Evolutionary conservation across 2,329 filamentous ascomycete species (phyloP).

Genomic region (Trichoderma harzianum): DNA sequence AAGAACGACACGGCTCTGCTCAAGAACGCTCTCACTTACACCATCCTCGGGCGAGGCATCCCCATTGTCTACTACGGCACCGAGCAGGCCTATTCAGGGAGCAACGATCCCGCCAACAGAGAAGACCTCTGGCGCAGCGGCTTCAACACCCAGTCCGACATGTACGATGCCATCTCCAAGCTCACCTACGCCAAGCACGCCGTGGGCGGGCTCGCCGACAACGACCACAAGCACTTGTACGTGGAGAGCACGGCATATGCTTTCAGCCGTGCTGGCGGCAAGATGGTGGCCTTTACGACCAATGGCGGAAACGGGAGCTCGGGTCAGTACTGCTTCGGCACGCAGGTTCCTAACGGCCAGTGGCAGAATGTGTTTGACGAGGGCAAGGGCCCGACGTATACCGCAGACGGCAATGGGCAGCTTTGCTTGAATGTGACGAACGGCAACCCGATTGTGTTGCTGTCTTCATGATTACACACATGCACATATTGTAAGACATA

Average conservation of each 20-base stretch:
- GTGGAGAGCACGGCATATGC: conserved; percentile 42
- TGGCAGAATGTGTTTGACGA: conserved; percentile 39
- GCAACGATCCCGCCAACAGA: conserved; percentile 48
- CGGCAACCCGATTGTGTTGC: conserved; percentile 42
- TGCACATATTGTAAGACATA: neutral
- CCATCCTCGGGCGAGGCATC: conserved; percentile 59
- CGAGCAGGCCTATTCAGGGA: conserved; percentile 57
- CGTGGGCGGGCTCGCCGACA: conserved; percentile 40
- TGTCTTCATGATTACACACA: conserved; percentile 3
- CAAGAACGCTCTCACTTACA: conserved; percentile 59
- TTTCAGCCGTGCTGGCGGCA: conserved; percentile 42
- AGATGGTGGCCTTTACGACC: conserved; percentile 44
- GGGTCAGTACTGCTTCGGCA: conserved; percentile 41
- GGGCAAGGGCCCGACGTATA: conserved; percentile 33
- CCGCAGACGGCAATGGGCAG: conserved; percentile 38
- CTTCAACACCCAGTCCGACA: conserved; percentile 43
- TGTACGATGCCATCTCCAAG: conserved; percentile 43
- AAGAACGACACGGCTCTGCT: conserved; percentile 53
- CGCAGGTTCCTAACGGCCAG: conserved; percentile 33
- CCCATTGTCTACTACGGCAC: conserved; percentile 65
- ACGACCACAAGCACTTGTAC: conserved; percentile 45
- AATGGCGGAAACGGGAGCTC: conserved; percentile 40
- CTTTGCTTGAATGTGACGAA: conserved; percentile 41
- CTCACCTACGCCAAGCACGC: conserved; percentile 46
- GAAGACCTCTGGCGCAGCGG: conserved; percentile 56